These are phyloP conservation scores for Mycena crocata DNA, from an alignment of 768 basidiomycete genomes.

Conservation along the genomic window DNA sequence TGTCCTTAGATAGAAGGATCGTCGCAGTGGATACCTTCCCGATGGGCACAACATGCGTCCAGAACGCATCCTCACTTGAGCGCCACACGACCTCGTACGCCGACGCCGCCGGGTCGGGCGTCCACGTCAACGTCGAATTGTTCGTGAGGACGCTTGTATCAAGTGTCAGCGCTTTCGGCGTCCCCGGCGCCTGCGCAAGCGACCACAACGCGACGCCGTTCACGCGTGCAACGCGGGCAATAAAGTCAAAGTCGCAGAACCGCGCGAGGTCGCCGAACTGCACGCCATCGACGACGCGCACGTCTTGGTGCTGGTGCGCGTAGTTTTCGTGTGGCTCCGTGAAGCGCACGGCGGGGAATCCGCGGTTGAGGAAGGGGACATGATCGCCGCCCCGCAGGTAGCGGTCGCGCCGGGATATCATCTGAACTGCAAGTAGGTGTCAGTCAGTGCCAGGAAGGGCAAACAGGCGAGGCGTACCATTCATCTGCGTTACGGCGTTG, in stretches of 20 bases:
- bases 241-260: constrained; percentile 65
- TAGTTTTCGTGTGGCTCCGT: constrained; percentile 68
- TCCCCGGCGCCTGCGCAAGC: constrained; percentile 65
- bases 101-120: constrained; percentile 51
- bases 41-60: neutral
- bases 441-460: neutral
- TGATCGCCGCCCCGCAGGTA: constrained; percentile 70
- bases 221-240: constrained; percentile 60
- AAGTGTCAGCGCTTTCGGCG: constrained; percentile 59
- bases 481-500: constrained; percentile 60
- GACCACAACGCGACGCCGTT: constrained; percentile 68
- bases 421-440: constrained; percentile 50
- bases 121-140: constrained; percentile 65
- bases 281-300: constrained; percentile 60
- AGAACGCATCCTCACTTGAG: constrained; percentile 39
- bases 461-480: constrained; percentile 47
- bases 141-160: constrained; percentile 61
- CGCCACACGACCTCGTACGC: constrained; percentile 67
- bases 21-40: neutral
- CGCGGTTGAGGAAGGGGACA: constrained; percentile 58
- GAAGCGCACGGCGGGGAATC: constrained; percentile 66
- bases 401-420: constrained; percentile 63
- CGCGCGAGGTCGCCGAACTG: constrained; percentile 67
- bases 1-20: neutral
- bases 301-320: constrained; percentile 68